Base-by-base conservation (phyloP, 2,329 filamentous ascomycete species). In the Aspergillus fructus region DNA sequence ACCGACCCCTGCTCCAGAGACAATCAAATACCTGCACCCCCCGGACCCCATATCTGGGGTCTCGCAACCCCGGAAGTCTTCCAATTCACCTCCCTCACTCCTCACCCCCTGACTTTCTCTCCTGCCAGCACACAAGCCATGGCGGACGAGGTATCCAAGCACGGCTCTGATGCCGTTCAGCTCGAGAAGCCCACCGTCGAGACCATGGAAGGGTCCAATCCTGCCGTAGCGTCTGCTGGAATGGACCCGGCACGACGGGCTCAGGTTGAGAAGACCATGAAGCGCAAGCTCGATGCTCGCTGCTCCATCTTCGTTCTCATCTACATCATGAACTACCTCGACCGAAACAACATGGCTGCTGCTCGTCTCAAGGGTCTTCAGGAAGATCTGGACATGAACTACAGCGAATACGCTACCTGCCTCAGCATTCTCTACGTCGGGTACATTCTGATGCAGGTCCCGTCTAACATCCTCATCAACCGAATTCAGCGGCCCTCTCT, bases 381-480 rank as follows among this genome's bases (percentile, higher is more conserved):
- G 23, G 17, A 37, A 17, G 53, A 56, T 27, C 47, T 56, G 8
- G n/a, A 46, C 39, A 24, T 56, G 39, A 12, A 46, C 30, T 49
- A 50, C 46, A 40, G 24, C 40, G 27, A 56, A 43, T 56, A 56
- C 47, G 48, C 46, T 12, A 50, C 48, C 17, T 49, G 46, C 15
- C 46, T 56, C 4, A 45, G 39, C 11, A 50, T 56, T 21, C 40
- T 56, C 12, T 56, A 49, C 9, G 53, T 50, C 12, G 53, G 53
- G 3, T 56, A 56, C 19, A 56, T 56, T 39, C 30, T 50, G 8
- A 49, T 56, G 46, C 53, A 56, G 30, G 46, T 56, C 7, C 79
- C 78, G 0, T 78, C 76, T 19, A 81, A 80, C 60, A 66, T 81
- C 27, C 73, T 78, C 53, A 71, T 81, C 52, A 78, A 78, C 30